Percentiles rank a stretch among this genome's conserved stretches.
Evolutionary conservation across 2,329 filamentous ascomycete species (phyloP).

Genomic region (Akanthomyces uredinophilus): DNA sequence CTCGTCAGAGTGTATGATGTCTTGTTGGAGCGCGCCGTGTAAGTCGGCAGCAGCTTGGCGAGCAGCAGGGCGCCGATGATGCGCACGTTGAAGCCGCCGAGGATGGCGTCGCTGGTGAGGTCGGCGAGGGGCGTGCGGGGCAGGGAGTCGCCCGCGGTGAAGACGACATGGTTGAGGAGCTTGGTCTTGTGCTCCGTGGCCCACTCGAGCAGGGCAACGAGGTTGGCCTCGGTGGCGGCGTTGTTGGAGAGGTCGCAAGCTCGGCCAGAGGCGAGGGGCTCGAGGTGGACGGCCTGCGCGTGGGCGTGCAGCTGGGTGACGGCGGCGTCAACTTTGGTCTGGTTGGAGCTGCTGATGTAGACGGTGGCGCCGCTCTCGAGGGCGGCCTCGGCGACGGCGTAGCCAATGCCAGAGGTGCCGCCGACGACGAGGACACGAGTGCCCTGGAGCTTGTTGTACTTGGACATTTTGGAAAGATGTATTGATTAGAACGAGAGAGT

Average conservation of each 20-base stretch:
- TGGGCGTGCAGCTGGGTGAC: neutral
- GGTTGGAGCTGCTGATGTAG: slow-evolving; percentile 51
- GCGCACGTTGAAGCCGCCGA: slow-evolving; percentile 41
- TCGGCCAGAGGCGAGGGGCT: neutral
- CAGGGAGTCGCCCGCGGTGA: slow-evolving; percentile 47
- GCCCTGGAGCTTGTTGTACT: slow-evolving; percentile 31
- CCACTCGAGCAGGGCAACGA: slow-evolving; percentile 42
- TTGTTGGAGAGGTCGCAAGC: slow-evolving; percentile 21
- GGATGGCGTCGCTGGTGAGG: slow-evolving; percentile 34
- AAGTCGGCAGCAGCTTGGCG: slow-evolving; percentile 42
- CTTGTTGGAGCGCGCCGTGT: slow-evolving; percentile 35
- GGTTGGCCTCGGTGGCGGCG: slow-evolving; percentile 18
- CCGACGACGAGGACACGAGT: slow-evolving; percentile 54
- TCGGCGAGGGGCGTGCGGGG: slow-evolving; percentile 33
- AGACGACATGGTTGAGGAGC: slow-evolving; percentile 51
- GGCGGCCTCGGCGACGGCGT: slow-evolving; percentile 28
- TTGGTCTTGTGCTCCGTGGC: slow-evolving; percentile 39
- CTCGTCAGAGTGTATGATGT: slow-evolving; percentile 54
- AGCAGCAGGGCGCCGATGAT: slow-evolving; percentile 47
- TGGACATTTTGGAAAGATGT: slow-evolving; percentile 16
- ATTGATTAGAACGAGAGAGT: neutral
- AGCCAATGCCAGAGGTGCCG: slow-evolving; percentile 59
- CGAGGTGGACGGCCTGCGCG: slow-evolving; percentile 28
- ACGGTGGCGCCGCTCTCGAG: slow-evolving; percentile 49
- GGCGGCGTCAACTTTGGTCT: slow-evolving; percentile 35